phyloP scores from a whole-genome alignment of 352 stramenopile genomes.

The Phytophthora crassamura region DNA sequence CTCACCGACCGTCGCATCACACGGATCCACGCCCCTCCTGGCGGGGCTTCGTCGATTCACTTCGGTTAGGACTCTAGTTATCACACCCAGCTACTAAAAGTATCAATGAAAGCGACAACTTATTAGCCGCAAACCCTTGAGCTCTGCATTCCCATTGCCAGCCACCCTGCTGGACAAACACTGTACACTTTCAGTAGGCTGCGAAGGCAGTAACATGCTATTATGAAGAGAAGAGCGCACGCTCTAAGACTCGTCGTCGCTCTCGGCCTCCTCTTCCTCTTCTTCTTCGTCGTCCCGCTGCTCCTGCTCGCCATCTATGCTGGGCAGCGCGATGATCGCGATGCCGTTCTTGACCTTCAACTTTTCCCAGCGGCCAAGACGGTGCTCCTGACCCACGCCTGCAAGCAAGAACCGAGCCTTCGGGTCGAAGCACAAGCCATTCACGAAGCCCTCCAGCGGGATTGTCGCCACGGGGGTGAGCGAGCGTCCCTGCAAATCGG shows the following conservation, averaged over 20 bases:
- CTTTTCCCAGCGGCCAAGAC: conserved; percentile 92
- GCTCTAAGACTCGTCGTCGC: conserved; percentile 41
- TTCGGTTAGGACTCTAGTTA: conserved; percentile 56
- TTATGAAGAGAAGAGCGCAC: conserved; percentile 21
- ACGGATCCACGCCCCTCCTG: conserved; percentile 88
- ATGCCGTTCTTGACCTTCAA: conserved; percentile 92
- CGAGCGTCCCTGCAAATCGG: conserved; percentile 74
- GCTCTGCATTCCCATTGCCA: background rate
- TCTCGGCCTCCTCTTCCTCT: conserved; percentile 41
- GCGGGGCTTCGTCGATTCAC: conserved; percentile 82
- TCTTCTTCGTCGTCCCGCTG: conserved; percentile 43
- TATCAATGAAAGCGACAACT: conserved; percentile 25
- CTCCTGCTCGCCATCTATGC: conserved; percentile 47
- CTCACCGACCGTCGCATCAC: conserved; percentile 91
- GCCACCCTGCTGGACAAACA: background rate
- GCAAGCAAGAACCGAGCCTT: conserved; percentile 92
- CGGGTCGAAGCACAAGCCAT: conserved; percentile 72
- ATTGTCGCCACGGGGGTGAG: conserved; percentile 77
- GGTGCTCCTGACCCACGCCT: conserved; percentile 93
- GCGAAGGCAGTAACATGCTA: conserved; percentile 30
- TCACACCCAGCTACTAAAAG: background rate
- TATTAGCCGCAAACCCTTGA: conserved; percentile 14
- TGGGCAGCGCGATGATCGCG: conserved; percentile 87
- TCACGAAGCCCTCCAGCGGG: conserved; percentile 77
- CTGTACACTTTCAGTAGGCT: background rate